Base-by-base conservation (phyloP, 2,329 filamentous ascomycete genomes). In the Penicillium sp. region DNA sequence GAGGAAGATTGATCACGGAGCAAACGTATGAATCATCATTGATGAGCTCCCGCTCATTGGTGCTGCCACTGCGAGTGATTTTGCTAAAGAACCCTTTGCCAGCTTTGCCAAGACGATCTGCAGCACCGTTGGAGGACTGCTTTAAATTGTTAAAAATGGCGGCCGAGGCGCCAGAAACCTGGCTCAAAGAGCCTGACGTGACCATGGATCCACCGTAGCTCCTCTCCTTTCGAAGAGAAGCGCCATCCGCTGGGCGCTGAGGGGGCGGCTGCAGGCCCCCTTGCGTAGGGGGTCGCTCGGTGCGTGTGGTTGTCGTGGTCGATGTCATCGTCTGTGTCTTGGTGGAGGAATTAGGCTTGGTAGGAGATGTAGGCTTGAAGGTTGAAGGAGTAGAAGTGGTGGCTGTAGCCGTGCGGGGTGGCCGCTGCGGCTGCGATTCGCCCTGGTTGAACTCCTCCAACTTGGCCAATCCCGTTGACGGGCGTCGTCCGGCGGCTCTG, bases 31-130 rank as follows among this genome's bases (percentile, higher is more conserved):
- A 87, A 66, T 94, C 90, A 64, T 91, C 87, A 60, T 90, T 90
- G 12, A 90, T 75, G 2, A 82, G 72, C 74, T 87, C 67, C 85
- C 88, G 61, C 73, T 82, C 75, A 34, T 85, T 83, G 60, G 85
- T 88, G 67, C 88, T 89, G 42, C 81, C 81, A 64, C 85, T 88
- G 50, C 89, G 82, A 18, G 81, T 81, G 60, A 86, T 80, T 71
- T 94, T 94, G 54, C 88, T 88, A 65, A 95, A 92, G 47, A 95
- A 80, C 9, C 88, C 87, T 67, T 91, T 93, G 59, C 89, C 87
- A 56, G 93, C 84, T 65, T 90, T 90, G 57, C 80, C 79, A 52
- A 85, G 70, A 38, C 81, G 79, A 58, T 90, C 89, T 21, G 89
- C 89, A 49, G 89, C 88, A 63, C 86, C 87, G 46, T 83, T 87